phyloP scores from a whole-genome alignment of 257 asterid genomes.

The Echium plantagineum region DNA sequence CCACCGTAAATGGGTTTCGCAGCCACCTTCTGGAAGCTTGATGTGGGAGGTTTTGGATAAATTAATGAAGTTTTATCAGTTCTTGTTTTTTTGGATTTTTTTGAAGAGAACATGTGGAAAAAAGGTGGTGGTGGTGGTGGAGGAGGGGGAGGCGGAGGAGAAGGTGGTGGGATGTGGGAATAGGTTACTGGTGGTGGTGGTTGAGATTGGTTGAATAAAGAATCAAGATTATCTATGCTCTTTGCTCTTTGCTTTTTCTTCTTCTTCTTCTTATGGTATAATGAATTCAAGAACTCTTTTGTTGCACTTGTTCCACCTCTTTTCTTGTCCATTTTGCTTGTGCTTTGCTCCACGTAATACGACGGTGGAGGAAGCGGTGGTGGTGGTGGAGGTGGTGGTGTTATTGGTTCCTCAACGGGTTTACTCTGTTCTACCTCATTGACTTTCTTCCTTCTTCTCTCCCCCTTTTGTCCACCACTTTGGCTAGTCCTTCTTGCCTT shows the following conservation, averaged over 20 bases:
- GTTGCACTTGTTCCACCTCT: conserved; percentile 54
- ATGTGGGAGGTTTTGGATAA: conserved; percentile 4
- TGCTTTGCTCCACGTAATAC: conserved; percentile 18
- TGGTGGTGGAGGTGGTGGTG: conserved; percentile 38
- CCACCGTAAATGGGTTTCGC: conserved; percentile 53
- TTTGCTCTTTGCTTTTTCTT: conserved; percentile 59
- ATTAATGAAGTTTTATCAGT: conserved; percentile 28
- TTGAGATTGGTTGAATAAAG: conserved; percentile 47
- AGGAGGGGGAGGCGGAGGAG: conserved; percentile 21
- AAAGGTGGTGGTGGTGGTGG: conserved; percentile 43
- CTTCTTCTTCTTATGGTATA: conserved; percentile 69
- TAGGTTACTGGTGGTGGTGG: conserved; percentile 33
- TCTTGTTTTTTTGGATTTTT: conserved; percentile 47
- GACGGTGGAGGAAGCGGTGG: conserved; percentile 38
- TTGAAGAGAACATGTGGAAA: conserved; percentile 46
- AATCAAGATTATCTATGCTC: conserved; percentile 55
- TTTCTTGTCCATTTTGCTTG: conserved; percentile 36
- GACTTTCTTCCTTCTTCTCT: conserved; percentile 27
- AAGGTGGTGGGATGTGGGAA: conserved; percentile 26
- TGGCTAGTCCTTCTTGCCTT: conserved; percentile 9
- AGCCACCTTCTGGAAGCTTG: conserved; percentile 25
- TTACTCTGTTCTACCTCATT: conserved; percentile 19
- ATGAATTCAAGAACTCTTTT: conserved; percentile 61
- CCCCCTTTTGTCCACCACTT: conserved; percentile 25
- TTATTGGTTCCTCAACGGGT: conserved; percentile 17